Conservation (phyloP, 805 yeast genomes). For the Zygoascus ofunaensis region DNA sequence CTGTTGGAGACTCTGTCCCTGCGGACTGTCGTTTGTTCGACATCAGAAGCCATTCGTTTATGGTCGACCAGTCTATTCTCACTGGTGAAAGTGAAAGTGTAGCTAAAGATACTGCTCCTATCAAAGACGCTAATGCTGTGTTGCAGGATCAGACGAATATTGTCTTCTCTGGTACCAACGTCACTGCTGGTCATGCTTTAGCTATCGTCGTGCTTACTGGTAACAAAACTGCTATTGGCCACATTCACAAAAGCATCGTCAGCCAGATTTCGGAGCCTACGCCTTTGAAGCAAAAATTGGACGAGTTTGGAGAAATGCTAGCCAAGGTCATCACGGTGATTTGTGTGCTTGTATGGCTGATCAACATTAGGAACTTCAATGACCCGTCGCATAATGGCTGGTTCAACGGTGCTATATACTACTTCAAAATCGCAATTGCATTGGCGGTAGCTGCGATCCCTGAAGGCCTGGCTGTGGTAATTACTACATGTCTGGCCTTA, state of each 20-base stretch:
- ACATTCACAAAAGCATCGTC: slow-evolving; percentile 79
- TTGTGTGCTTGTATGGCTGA: slow-evolving; percentile 76
- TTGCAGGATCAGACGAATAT: slow-evolving; percentile 53
- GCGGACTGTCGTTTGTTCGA: slow-evolving; percentile 64
- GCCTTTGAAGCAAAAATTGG: slow-evolving; percentile 90
- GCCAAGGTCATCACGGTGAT: slow-evolving; percentile 74
- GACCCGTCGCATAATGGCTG: slow-evolving; percentile 40
- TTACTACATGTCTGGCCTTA: slow-evolving; percentile 88
- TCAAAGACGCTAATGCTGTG: slow-evolving; percentile 71
- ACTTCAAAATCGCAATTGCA: slow-evolving; percentile 91
- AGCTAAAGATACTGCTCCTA: slow-evolving; percentile 77
- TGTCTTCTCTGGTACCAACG: slow-evolving; percentile 94
- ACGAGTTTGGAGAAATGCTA: slow-evolving; percentile 80
- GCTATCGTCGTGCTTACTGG: slow-evolving; percentile 91
- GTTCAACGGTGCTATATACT: slow-evolving; percentile 87
- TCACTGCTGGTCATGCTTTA: slow-evolving; percentile 85
- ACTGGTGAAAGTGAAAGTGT: slow-evolving; percentile 86
- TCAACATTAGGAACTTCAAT: slow-evolving; percentile 51
- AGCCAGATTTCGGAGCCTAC: slow-evolving; percentile 91
- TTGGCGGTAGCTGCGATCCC: slow-evolving; percentile 98
- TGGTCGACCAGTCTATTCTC: slow-evolving; percentile 83
- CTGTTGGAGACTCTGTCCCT: slow-evolving; percentile 68
- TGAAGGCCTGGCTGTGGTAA: slow-evolving; percentile 94
- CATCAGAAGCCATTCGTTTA: slow-evolving; percentile 53
- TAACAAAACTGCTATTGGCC: slow-evolving; percentile 79